A percentile compares a stretch with the other conserved stretches of the same genome.
These are phyloP conservation scores for Trametes gibbosa DNA, from an alignment of 768 basidiomycete genomes.

Conservation along the genomic window DNA sequence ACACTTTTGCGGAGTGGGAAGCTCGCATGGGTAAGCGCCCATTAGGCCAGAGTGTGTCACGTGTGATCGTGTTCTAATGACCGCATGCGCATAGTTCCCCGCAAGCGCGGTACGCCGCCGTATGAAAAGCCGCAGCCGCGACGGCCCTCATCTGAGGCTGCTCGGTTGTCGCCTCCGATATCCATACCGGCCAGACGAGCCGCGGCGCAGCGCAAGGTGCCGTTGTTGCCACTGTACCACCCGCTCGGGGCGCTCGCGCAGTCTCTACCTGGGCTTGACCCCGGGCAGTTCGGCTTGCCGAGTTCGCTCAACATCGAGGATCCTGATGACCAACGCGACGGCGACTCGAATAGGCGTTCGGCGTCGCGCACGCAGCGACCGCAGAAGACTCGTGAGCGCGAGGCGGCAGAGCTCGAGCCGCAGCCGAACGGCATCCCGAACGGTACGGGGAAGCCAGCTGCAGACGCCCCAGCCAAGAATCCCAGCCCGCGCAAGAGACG, in stretches of 20 bases:
- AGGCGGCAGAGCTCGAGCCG: conserved; percentile 28
- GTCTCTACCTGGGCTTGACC: conserved; percentile 64
- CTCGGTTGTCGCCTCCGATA: neutral
- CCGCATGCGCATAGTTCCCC: conserved; percentile 12
- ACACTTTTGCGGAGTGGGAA: conserved; percentile 28
- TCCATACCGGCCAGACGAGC: neutral
- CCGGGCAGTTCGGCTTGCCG: conserved; percentile 54
- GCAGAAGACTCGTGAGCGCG: conserved; percentile 48
- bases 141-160: neutral
- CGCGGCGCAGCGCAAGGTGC: conserved; percentile 9
- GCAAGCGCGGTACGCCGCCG: conserved; percentile 19
- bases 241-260: conserved; percentile 61
- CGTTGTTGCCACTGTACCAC: conserved; percentile 60
- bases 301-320: conserved; percentile 37
- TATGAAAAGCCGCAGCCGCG: conserved; percentile 7
- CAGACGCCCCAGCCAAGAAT: conserved; percentile 26
- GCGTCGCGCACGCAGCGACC: conserved; percentile 47
- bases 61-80: conserved; percentile 14
- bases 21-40: conserved; percentile 23
- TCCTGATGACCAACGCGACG: conserved; percentile 24
- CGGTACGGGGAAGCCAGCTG: conserved; percentile 28
- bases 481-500: conserved; percentile 50
- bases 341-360: conserved; percentile 42
- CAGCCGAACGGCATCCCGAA: conserved; percentile 30
- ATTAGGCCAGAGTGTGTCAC: conserved; percentile 11